These are phyloP conservation scores for Microbotryum silenes-acaulis DNA, from an alignment of 1,284 basidiomycete species.

Conservation along the genomic window DNA sequence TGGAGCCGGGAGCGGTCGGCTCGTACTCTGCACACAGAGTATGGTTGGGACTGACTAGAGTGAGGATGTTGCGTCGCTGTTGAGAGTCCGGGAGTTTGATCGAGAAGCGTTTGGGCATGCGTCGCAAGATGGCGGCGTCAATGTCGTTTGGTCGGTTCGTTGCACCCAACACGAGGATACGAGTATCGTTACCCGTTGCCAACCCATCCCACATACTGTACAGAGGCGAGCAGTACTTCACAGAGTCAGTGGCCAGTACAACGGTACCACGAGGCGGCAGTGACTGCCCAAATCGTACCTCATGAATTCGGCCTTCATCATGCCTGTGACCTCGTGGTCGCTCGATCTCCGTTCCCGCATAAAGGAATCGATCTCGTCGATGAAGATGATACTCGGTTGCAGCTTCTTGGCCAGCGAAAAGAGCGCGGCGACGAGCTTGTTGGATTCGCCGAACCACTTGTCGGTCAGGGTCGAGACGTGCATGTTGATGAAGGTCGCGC, in stretches of 20 bases:
- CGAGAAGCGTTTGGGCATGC: conserved; percentile 97
- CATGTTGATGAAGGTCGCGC: conserved; percentile 72
- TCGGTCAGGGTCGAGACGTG: conserved; percentile 48
- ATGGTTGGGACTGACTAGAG: conserved; percentile 46
- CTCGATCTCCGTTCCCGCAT: conserved; percentile 73
- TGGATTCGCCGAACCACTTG: conserved; percentile 68
- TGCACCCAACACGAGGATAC: conserved; percentile 89
- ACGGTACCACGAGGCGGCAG: background rate
- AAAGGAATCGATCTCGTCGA: conserved; percentile 81
- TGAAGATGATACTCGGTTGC: conserved; percentile 70
- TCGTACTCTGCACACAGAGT: background rate
- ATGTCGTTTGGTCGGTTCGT: conserved; percentile 95
- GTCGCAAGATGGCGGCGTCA: conserved; percentile 75
- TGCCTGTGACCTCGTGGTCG: conserved; percentile 95
- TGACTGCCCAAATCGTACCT: conserved; percentile 37
- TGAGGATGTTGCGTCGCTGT: conserved; percentile 83
- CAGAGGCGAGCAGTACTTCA: background rate
- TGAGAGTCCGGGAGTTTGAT: conserved; percentile 71
- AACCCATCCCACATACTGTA: conserved; percentile 90
- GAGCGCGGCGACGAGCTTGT: conserved; percentile 87
- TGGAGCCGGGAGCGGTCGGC: background rate
- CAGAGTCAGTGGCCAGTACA: conserved; percentile 4
- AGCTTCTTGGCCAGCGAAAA: conserved; percentile 68
- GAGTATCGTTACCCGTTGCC: conserved; percentile 59
- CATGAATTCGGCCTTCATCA: conserved; percentile 54